These are phyloP conservation scores for Scheffersomyces stipitis DNA, from an alignment of 805 yeast species.

Conservation along the genomic window DNA sequence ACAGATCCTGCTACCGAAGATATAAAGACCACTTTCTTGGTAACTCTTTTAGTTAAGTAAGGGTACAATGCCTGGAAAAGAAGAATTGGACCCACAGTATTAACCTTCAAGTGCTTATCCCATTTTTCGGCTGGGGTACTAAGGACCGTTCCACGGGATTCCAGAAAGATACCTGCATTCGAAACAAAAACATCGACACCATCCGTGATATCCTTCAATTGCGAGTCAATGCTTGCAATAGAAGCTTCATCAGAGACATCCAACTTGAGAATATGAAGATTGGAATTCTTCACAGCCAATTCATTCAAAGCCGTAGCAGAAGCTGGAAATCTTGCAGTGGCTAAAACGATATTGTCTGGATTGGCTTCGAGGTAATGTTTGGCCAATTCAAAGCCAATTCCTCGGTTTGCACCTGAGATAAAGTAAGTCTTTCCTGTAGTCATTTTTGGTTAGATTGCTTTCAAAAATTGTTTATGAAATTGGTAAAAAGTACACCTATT, in stretches of 20 bases:
- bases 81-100: constrained; percentile 21
- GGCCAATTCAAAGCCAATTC: constrained; percentile 34
- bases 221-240: constrained; percentile 11
- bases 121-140: constrained; percentile 4
- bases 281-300: constrained; percentile 10
- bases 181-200: constrained; percentile 23
- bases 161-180: constrained; percentile 19
- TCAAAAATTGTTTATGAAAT: no score
- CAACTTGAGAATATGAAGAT: constrained; percentile 17
- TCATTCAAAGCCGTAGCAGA: constrained; percentile 12
- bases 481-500: no score
- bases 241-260: constrained; percentile 17
- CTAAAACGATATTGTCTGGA: constrained; percentile 19
- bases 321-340: constrained; percentile 12
- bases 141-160: constrained; percentile 2
- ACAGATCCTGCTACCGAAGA: constrained; percentile 25
- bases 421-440: constrained; percentile 19
- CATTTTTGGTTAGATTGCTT: neutral
- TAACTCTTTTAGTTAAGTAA: constrained; percentile 12
- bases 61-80: constrained; percentile 16
- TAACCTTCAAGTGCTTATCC: constrained; percentile 13
- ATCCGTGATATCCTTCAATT: constrained; percentile 10
- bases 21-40: constrained; percentile 23
- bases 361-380: constrained; percentile 10
- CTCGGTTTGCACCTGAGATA: constrained; percentile 44